phyloP scores from a whole-genome alignment of 2,329 filamentous ascomycete genomes.

The Fonsecaea pedrosoi region DNA sequence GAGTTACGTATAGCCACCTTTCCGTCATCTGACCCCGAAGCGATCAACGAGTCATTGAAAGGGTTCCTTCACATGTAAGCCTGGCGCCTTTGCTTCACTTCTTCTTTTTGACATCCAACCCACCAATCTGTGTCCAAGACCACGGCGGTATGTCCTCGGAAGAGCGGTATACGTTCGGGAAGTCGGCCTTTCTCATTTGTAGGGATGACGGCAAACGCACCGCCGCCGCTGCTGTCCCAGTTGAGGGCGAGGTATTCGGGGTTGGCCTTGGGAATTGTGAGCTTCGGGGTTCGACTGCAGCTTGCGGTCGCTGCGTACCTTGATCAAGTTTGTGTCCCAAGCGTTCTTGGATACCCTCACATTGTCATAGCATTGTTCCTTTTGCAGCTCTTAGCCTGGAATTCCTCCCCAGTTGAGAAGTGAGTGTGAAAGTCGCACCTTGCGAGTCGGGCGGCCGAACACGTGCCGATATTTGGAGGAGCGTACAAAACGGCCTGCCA shows the following conservation, averaged over 20 bases:
- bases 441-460: conserved; percentile 93
- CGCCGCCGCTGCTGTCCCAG: conserved; percentile 95
- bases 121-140: conserved; percentile 98
- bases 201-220: conserved; percentile 95
- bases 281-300: conserved; percentile 36
- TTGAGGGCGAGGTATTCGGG: conserved; percentile 96
- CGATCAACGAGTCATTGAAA: conserved; percentile 91
- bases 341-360: conserved; percentile 96
- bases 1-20: conserved; percentile 62
- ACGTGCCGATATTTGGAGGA: conserved; percentile 86
- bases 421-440: conserved; percentile 56
- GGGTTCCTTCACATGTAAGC: conserved; percentile 71
- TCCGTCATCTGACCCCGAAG: conserved; percentile 93
- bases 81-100: conserved; percentile 9
- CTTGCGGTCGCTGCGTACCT: conserved; percentile 65
- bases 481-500: conserved; percentile 76
- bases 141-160: conserved; percentile 92
- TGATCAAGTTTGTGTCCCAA: conserved; percentile 98
- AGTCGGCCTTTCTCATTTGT: conserved; percentile 86
- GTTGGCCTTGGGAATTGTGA: conserved; percentile 70
- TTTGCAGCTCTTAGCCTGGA: conserved; percentile 44
- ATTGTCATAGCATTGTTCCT: conserved; percentile 98
- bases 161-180: conserved; percentile 91
- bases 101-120: conserved; percentile 42
- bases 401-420: conserved; percentile 11